A percentile compares a stretch with the other conserved stretches of the same genome.
phyloP scores from a whole-genome alignment of 2,329 filamentous ascomycete genomes.

The Phaeomoniella chlamydospora region DNA sequence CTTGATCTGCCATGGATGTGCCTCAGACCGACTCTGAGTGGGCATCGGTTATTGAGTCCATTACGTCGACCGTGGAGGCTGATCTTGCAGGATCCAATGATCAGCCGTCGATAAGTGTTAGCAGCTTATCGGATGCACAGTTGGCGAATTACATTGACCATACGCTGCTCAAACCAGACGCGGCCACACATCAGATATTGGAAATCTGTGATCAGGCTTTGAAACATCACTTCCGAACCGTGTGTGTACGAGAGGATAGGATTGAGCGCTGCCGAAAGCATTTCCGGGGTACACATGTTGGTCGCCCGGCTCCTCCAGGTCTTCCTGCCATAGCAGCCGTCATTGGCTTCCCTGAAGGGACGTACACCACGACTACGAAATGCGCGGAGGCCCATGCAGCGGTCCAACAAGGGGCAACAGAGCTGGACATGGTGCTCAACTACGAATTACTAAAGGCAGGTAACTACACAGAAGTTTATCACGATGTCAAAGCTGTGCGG shows the following conservation, averaged over 20 bases:
- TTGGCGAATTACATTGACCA: conserved; percentile 25
- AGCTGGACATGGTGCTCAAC: conserved; percentile 47
- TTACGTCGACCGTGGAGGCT: no score
- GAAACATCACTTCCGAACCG: conserved; percentile 27
- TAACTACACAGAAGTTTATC: conserved; percentile 34
- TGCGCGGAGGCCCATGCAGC: conserved; percentile 35
- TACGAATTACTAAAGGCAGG: conserved; percentile 29
- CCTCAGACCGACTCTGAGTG: background rate
- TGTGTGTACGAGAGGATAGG: conserved; percentile 41
- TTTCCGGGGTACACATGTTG: conserved; percentile 32
- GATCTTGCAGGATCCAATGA: no score
- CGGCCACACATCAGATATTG: conserved; percentile 33
- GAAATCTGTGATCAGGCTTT: conserved; percentile 40
- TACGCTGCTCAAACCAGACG: conserved; percentile 25
- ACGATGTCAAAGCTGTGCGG: conserved; percentile 38
- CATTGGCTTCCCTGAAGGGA: conserved; percentile 46
- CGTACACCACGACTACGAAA: conserved; percentile 34
- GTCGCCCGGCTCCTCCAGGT: conserved; percentile 4
- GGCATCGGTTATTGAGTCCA: background rate
- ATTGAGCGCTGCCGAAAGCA: conserved; percentile 35
- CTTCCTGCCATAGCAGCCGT: conserved; percentile 36
- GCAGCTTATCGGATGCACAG: no score
- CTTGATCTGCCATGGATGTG: background rate
- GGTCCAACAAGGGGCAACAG: conserved; percentile 33
- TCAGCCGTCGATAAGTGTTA: no score